Percentiles rank a stretch among this genome's conserved stretches.
Conservation (phyloP, 768 basidiomycete species). For the Psilocybe tampanensis region DNA sequence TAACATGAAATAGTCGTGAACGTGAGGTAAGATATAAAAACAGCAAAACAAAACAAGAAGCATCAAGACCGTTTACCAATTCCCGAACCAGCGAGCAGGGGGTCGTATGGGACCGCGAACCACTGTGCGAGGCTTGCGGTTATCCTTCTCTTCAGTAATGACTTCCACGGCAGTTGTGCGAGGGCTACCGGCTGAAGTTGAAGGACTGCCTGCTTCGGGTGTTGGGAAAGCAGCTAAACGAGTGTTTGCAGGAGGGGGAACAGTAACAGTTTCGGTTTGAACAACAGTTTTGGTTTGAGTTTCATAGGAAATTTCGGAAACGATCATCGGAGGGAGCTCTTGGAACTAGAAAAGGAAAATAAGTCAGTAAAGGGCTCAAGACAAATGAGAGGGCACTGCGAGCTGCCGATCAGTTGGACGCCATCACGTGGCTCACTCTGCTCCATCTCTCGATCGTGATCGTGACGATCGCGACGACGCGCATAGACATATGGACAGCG, state of each 20-base stretch:
- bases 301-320: conserved; percentile 51
- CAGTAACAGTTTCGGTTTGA: conserved; percentile 66
- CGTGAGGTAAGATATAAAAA: conserved; percentile 22
- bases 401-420: conserved; percentile 37
- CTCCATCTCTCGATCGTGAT: conserved; percentile 38
- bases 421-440: conserved; percentile 46
- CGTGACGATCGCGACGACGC: background rate
- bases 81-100: conserved; percentile 61
- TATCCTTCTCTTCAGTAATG: conserved; percentile 62
- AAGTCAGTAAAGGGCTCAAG: conserved; percentile 18
- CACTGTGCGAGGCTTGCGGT: conserved; percentile 40
- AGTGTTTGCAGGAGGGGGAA: conserved; percentile 79
- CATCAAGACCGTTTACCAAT: conserved; percentile 45
- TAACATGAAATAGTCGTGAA: conserved; percentile 36
- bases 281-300: conserved; percentile 68
- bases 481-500: conserved; percentile 34
- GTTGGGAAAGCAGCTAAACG: conserved; percentile 74
- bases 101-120: conserved; percentile 50
- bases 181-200: conserved; percentile 63
- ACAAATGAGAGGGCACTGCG: conserved; percentile 19
- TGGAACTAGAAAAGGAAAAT: conserved; percentile 36
- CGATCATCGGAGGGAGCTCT: conserved; percentile 49
- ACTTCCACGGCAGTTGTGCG: conserved; percentile 76
- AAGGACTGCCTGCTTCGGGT: conserved; percentile 62
- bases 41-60: conserved; percentile 25